Conservation (phyloP, 768 basidiomycete species). For the Hydnomerulius pinastri region DNA sequence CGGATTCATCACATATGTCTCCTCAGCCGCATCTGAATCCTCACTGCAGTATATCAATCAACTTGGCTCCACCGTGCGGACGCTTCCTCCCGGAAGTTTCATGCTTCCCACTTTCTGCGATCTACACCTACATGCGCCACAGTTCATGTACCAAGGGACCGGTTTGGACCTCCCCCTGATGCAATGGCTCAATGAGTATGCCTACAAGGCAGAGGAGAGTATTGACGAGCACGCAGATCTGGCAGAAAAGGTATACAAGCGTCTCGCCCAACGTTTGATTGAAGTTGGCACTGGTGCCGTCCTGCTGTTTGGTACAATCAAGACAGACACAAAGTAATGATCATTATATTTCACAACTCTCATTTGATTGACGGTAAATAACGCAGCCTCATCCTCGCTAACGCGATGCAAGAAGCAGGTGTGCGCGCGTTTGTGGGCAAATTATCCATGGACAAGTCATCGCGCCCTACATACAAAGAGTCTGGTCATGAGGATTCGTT, state of each 20-base stretch:
- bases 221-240: slow-evolving; percentile 64
- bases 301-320: slow-evolving; percentile 83
- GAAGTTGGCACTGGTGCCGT: slow-evolving; percentile 79
- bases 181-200: slow-evolving; percentile 82
- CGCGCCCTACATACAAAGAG: slow-evolving; percentile 72
- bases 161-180: slow-evolving; percentile 84
- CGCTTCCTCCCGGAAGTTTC: slow-evolving; percentile 58
- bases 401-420: slow-evolving; percentile 69
- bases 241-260: slow-evolving; percentile 66
- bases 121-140: slow-evolving; percentile 85
- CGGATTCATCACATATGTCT: slow-evolving; percentile 57
- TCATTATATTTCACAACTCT: not conserved
- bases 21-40: slow-evolving; percentile 34
- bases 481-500: slow-evolving; percentile 51
- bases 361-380: not conserved
- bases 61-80: slow-evolving; percentile 18
- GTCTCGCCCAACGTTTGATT: slow-evolving; percentile 64
- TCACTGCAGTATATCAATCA: slow-evolving; percentile 37
- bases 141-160: slow-evolving; percentile 86
- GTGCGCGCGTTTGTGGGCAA: slow-evolving; percentile 87
- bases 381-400: slow-evolving; percentile 73
- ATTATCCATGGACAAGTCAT: slow-evolving; percentile 85
- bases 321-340: slow-evolving; percentile 75
- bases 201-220: slow-evolving; percentile 77
- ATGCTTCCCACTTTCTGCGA: slow-evolving; percentile 81